Evolutionary conservation across 192 early-diverging fungal genomes (phyloP), one percentile per base, ranked within the genome.

Genomic region (Coemansia sp.): DNA sequence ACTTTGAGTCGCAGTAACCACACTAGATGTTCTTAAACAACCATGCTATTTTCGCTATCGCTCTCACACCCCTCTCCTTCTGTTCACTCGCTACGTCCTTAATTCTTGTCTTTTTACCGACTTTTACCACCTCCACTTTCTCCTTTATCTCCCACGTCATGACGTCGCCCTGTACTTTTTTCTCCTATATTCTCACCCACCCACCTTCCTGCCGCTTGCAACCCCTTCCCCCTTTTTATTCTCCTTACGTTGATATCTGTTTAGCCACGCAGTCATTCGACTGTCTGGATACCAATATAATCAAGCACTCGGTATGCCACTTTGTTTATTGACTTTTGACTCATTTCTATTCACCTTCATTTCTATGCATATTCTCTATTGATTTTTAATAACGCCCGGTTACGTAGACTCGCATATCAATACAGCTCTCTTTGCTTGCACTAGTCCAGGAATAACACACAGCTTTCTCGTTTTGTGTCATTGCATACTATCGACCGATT

Each of bases 321-420:
- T 25, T 53, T 53, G 51, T 53, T 53, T 53, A 53, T 29, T 53
- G 51, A 53, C 25, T 5, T 14, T 41, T 15, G 9, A 41, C 11
- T 41, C 39, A 4, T 41, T 27, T 53, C 50, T 10, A 51, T 27
- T 51, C 50, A 25, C 10, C 50, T 51, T 53, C 27, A 29, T 55
- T 14, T 55, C 51, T 55, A 27, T 29, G 51, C 51, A 55, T 55
- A 55, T 55, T 55, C 51, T 55, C 51, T 31, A 55, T 29, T 19
- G 21, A 29, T 55, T 29, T 55, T 55, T 55, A 55, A 55, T 55
- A 55, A 3, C 51, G 51, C 51, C 27, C 51, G 51, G 51, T 29
- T 29, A 55, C 51, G 51, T 55, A 55, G 51, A 55, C 51, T 29
- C 25, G 51, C 51, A 55, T 55, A 55, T 55, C 51, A 27, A 55